Evolutionary conservation across 345 rosid genomes (phyloP), one percentile per base, ranked within the genome.

Genomic region (Sapria himalayana): DNA sequence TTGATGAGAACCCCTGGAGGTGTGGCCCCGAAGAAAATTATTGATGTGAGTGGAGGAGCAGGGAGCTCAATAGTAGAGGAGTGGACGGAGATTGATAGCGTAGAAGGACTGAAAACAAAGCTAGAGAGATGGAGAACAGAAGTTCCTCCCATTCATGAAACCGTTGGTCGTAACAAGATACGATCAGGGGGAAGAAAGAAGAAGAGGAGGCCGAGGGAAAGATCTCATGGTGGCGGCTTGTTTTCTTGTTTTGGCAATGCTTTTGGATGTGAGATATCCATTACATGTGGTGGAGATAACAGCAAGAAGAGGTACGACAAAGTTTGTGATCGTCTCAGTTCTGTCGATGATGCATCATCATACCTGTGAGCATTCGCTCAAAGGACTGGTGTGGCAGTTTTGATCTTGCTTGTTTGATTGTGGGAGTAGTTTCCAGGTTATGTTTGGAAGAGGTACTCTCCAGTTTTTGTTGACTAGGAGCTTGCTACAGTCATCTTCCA

Each of bases 211-310:
- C 19, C 17, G 49, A 19, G 65, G 33, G 24, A 57, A 49, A 43
- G 50, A 46, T 17, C 53, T 1, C 62, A 60, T 1, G 46, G 54
- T 2, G 45, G 52, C 2, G 66, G 71, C 8, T 41, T 74, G 66
- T 89, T 84, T 50, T 73, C 93, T 0, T 91, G 99, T 50, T 84
- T 91, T 20, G 81, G 93, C 0, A 89, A 54, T 5, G 78, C 63
- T 2, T 71, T 71, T 17, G 93, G 99, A 4, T 65, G 68, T 5
- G 92, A 91, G 50, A 74, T 91, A 15, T 73, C 95, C 22, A 77
- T 91, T 4, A 72, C 84, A 14, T 91, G 95, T 5, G 94, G 97
- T 0, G 78, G 78, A 23, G 50, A 58, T 25, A 55, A 33, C 25
- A 56, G 43, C 39, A 56, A 53, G 31, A 64, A 65, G 60, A 61